These are phyloP conservation scores for Canavalia gladiata DNA, from an alignment of 306 rosid genomes.

Conservation along the genomic window DNA sequence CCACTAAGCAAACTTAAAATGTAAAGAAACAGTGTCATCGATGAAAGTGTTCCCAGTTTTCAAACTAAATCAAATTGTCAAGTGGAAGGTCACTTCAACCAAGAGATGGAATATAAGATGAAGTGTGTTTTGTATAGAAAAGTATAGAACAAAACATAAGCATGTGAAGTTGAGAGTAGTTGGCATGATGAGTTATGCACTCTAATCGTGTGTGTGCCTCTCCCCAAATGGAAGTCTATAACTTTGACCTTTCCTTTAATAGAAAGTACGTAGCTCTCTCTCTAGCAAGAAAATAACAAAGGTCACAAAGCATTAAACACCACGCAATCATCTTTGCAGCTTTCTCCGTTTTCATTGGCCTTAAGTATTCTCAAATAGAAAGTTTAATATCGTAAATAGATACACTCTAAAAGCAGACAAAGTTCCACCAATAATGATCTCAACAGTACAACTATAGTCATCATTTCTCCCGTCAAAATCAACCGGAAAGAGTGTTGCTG, in stretches of 20 bases:
- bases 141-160: slow-evolving; percentile 19
- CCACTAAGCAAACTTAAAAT: too few relatives aligned
- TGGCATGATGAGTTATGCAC: not conserved
- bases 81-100: not conserved
- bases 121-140: not conserved
- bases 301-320: not conserved
- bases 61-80: not conserved
- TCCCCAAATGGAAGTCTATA: not conserved
- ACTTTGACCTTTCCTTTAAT: not conserved
- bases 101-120: not conserved
- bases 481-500: not conserved
- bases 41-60: too few relatives aligned
- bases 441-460: not conserved
- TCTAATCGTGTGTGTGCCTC: not conserved
- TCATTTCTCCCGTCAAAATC: not conserved
- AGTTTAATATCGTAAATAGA: not conserved
- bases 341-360: not conserved
- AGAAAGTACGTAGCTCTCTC: slow-evolving; percentile 24
- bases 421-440: not conserved
- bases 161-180: slow-evolving; percentile 15
- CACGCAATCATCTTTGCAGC: slow-evolving; percentile 2
- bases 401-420: not conserved
- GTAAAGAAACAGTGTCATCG: too few relatives aligned
- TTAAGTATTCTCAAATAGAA: not conserved
- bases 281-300: not conserved